phyloP scores from a whole-genome alignment of 2,329 filamentous ascomycete species.

The Ascocoryne sarcoides region DNA sequence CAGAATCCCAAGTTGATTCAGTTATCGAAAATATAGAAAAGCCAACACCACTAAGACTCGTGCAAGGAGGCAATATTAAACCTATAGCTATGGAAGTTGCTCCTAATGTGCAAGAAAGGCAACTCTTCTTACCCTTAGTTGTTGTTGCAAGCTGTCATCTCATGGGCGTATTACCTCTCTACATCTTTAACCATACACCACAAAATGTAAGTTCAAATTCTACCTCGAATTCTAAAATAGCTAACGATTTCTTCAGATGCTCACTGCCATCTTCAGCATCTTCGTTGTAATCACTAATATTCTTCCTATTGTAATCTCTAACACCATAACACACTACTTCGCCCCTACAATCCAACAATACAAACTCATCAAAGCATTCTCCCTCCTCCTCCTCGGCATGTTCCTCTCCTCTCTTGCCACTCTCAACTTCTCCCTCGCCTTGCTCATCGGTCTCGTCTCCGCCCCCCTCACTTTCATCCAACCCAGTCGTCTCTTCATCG shows the following conservation, averaged over 20 bases:
- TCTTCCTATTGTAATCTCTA: constrained; percentile 49
- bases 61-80: constrained; percentile 15
- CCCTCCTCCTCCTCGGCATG: constrained; percentile 84
- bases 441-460: constrained; percentile 73
- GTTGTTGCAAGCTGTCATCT: constrained; percentile 68
- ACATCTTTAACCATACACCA: constrained; percentile 71
- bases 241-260: constrained; percentile 36
- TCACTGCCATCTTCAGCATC: constrained; percentile 47
- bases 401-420: constrained; percentile 88
- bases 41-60: constrained; percentile 21
- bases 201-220: constrained; percentile 41
- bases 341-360: constrained; percentile 59
- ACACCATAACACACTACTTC: constrained; percentile 41
- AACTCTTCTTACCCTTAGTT: constrained; percentile 63
- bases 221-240: not conserved
- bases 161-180: constrained; percentile 71
- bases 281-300: constrained; percentile 47
- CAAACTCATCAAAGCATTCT: constrained; percentile 79
- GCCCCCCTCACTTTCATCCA: constrained; percentile 69
- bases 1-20: constrained; percentile 8
- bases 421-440: constrained; percentile 86
- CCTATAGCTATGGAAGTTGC: constrained; percentile 18
- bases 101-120: constrained; percentile 32
- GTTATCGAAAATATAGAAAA: constrained; percentile 28
- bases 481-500: constrained; percentile 37